Base-by-base conservation (phyloP, 1,284 basidiomycete species). In the Boletellus dicymbophilus region DNA sequence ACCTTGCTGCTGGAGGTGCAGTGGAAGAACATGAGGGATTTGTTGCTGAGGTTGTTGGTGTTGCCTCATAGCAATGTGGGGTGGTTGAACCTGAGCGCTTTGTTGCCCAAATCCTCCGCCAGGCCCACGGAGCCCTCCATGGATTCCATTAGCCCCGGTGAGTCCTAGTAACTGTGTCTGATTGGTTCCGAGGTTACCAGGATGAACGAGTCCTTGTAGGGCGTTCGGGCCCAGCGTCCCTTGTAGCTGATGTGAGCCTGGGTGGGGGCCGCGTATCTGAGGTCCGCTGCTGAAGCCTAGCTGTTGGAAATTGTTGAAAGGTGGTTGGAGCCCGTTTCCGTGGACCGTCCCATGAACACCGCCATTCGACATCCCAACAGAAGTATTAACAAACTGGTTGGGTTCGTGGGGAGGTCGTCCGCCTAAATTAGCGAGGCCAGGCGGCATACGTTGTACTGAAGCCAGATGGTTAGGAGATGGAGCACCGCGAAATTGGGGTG, bases 361-460 rank as follows among this genome's bases (percentile, higher is more conserved):
- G 26, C 72, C 72, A 33, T 77, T 72, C 30, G 75, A 67, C 51
- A 80, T 65, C 39, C 78, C 78, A 50, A 72, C 61, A 49, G 75
- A 73, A 51, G 79, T 66, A 25, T 77, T 79, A 37, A 86, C 61
- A 60, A 84, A 86, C 57, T 88, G 88, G 22, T 76, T 75, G 26
- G 85, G 81, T 44, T 90, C 89, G 60, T 90, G 88, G 8, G 88
- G 88, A 25, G 88, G 88, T 9, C 88, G 80, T 36, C 81, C 87
- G 31, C 88, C 88, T 25, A 90, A 78, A 60, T 90, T 90, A n/a
- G 88, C 88, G 37, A 91, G 72, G 27, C 88, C 88, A n/a, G 87
- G 87, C 20, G 88, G 88, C 33, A 91, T 68, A 43, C 87, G 80
- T 62, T 89, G 79, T 46, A 70, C 72, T 26, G 72, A 73, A 37